phyloP scores from a whole-genome alignment of 192 early-diverging fungal genomes.

The Coemansia sp. region DNA sequence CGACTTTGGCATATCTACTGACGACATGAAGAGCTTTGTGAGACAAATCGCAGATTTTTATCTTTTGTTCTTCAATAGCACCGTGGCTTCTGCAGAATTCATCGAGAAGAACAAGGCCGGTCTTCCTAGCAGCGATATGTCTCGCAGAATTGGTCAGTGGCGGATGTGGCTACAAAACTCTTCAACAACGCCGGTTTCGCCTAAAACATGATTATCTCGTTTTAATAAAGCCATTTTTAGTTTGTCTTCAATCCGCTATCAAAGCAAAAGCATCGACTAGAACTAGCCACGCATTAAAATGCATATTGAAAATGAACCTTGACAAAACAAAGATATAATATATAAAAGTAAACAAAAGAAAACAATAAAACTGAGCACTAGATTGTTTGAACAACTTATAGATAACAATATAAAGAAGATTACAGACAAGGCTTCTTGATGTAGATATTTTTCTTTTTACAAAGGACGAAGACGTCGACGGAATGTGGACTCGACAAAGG shows the following conservation, averaged over 20 bases:
- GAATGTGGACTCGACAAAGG: constrained; percentile 47
- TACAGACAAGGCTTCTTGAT: too few relatives aligned
- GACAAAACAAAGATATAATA: too few relatives aligned
- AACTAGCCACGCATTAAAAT: background rate
- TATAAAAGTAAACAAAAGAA: background rate
- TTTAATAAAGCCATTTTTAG: background rate
- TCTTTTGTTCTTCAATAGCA: constrained; percentile 43
- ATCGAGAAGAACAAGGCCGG: constrained; percentile 36
- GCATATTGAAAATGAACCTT: background rate
- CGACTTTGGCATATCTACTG: constrained; percentile 31
- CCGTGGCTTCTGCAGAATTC: constrained; percentile 29
- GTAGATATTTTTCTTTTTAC: too few relatives aligned
- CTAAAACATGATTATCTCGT: background rate
- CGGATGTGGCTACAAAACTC: constrained; percentile 29
- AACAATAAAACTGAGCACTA: background rate
- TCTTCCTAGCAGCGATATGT: constrained; percentile 41
- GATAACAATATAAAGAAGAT: too few relatives aligned
- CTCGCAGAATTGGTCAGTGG: constrained; percentile 46
- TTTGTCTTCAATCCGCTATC: too few relatives aligned
- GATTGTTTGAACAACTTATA: too few relatives aligned
- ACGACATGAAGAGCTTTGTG: constrained; percentile 48
- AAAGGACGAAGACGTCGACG: constrained; percentile 15
- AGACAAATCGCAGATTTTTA: constrained; percentile 56
- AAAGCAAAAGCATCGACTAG: too few relatives aligned
- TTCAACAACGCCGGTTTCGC: constrained; percentile 15